Base-by-base conservation (phyloP, 2,329 filamentous ascomycete species). In the Nemania bipapillata region DNA sequence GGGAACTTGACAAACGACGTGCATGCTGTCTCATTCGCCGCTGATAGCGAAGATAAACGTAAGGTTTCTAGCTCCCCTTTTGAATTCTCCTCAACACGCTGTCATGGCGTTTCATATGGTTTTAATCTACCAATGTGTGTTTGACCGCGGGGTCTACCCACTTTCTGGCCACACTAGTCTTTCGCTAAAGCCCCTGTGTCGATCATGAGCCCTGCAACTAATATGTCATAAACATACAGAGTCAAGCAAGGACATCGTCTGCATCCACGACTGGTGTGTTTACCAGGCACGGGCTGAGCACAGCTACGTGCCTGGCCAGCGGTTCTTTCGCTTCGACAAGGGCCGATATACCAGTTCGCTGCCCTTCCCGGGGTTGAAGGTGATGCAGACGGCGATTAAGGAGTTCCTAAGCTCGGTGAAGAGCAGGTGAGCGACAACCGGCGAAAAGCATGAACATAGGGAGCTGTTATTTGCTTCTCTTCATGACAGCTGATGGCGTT, bases 211-310 rank as follows among this genome's bases (percentile, higher is more conserved):
- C n/a, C n/a, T n/a, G n/a, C 9, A 42, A 45, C 35, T 53, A 11
- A 52, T 17, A 30, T 45, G 24, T 20, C 35, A 12, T 22, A 8
- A 0, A 42, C 3, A 37, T 17, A 17, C 15, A 72, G 70, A 70
- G 56, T 57, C 70, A 15, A 50, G 68, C 35, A 63, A 65, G 12
- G 68, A 70, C 49, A 67, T 70, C 20, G 49, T 70, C 42, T 68
- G 53, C 53, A 59, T 72, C 53, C 68, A 72, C n/a, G 70, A 72
- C 61, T 72, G 70, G 70, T 70, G 68, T 26, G 52, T 72, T 24
- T 42, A 68, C 24, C 70, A 68, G 50, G 70, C 68, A 28, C 60
- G 50, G 17, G 26, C 50, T 2, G 54, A 65, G 4, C 42, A 57
- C 49, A 45, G 59, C 2, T 72, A 70, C 32, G 59, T 70, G 9